A percentile compares a stretch with the other conserved stretches of the same genome.
These are phyloP conservation scores for Apiospora kogelbergensis DNA, from an alignment of 2,329 filamentous ascomycete species.

Conservation along the genomic window DNA sequence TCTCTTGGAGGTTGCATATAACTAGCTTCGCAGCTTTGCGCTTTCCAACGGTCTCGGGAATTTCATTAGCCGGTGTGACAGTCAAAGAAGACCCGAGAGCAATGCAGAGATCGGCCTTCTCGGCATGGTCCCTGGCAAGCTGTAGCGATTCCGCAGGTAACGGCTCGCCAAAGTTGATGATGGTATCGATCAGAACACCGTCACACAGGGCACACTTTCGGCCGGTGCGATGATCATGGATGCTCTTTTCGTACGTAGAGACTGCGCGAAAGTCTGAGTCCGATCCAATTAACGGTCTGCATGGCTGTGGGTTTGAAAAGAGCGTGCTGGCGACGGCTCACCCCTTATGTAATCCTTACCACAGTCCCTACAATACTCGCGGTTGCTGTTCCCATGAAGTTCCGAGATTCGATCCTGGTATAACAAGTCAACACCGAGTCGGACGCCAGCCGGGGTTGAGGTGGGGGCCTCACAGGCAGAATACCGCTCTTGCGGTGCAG, in stretches of 20 bases:
- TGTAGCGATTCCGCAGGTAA: slow-evolving; percentile 32
- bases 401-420: slow-evolving; percentile 43
- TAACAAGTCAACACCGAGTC: not conserved
- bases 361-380: slow-evolving; percentile 44
- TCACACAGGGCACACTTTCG: slow-evolving; percentile 41
- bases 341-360: slow-evolving; percentile 46
- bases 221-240: slow-evolving; percentile 46
- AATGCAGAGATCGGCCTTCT: slow-evolving; percentile 44
- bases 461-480: slow-evolving; percentile 33
- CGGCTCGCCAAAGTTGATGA: slow-evolving; percentile 45
- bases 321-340: slow-evolving; percentile 15
- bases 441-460: not conserved
- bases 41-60: slow-evolving; percentile 36
- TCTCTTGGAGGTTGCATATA: slow-evolving; percentile 48
- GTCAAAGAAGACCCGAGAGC: slow-evolving; percentile 47
- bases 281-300: not conserved
- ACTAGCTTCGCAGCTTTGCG: slow-evolving; percentile 32
- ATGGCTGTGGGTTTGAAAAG: not conserved
- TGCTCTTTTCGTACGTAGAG: slow-evolving; percentile 40
- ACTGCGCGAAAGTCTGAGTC: slow-evolving; percentile 44
- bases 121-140: slow-evolving; percentile 35
- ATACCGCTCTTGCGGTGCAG: slow-evolving; percentile 47
- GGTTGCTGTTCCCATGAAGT: slow-evolving; percentile 48
- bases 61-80: slow-evolving; percentile 40
- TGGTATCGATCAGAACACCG: slow-evolving; percentile 40